Evolutionary conservation across 1,284 basidiomycete genomes (phyloP).

Genomic region (Ustilago esculenta): DNA sequence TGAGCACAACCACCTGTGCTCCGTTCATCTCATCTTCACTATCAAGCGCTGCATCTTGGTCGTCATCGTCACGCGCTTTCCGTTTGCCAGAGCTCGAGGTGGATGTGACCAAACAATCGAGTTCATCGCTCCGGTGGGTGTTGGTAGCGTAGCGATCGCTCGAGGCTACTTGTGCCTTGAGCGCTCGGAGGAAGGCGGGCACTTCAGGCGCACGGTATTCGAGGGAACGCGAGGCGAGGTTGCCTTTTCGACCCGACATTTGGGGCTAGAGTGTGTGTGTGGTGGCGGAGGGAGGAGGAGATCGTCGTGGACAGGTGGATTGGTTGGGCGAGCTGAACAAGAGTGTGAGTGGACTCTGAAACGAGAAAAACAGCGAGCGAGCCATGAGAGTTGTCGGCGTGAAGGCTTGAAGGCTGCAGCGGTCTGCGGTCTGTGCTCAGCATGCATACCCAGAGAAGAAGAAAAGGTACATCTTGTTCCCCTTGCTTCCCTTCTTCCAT

Average conservation of each 20-base stretch:
- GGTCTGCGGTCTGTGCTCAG: constrained; percentile 1
- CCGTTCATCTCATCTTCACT: constrained; percentile 45
- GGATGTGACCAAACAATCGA: constrained; percentile 21
- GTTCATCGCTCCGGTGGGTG: constrained; percentile 1
- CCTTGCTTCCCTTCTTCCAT: neutral
- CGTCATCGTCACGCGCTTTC: neutral
- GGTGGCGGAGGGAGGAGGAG: neutral
- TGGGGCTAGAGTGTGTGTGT: neutral
- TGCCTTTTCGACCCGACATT: constrained; percentile 28
- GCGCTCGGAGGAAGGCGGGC: constrained; percentile 30
- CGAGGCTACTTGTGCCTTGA: constrained; percentile 35
- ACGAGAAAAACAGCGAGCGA: neutral
- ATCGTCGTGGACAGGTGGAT: neutral
- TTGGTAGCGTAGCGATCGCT: constrained; percentile 3
- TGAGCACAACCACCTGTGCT: constrained; percentile 58
- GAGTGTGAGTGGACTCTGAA: constrained; percentile 10
- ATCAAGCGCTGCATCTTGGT: constrained; percentile 9
- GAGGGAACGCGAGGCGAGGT: constrained; percentile 26
- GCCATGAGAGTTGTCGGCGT: neutral
- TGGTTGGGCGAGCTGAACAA: neutral
- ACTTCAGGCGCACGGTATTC: constrained; percentile 24
- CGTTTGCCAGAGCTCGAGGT: constrained; percentile 6
- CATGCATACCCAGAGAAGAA: neutral
- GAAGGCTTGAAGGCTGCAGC: constrained; percentile 1
- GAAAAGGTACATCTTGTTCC: too few species aligned